Base-by-base conservation (phyloP, 1,284 basidiomycete genomes). In the Neotropicomus parvogracilis region DNA sequence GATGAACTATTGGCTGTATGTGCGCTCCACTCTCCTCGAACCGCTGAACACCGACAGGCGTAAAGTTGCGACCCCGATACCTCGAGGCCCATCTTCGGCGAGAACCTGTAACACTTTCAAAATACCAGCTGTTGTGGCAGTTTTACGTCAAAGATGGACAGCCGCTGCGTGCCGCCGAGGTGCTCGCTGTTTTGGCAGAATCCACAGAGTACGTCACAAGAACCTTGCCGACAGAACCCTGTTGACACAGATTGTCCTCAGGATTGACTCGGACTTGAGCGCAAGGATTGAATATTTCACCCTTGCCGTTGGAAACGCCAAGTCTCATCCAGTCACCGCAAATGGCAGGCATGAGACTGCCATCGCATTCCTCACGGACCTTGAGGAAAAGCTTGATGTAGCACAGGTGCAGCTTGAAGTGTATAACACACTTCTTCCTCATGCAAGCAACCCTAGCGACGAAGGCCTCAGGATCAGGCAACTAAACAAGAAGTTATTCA, bases 341-440 rank as follows among this genome's bases (percentile, higher is more conserved):
- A 79, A 79, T 24, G 86, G 88, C 24, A 75, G 79, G 56, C 85
- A 90, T 57, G 93, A 92, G 66, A 85, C 83, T 17, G 87, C 88
- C 10, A 91, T 98, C 48, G 86, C 90, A 40, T 97, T 98, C 74
- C 78, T 95, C 21, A 91, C 88, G 0, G 88, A 93, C 54, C 74
- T 97, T 14, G 95, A 98, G 70, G 97, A 99, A 69, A 93, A 94
- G 65, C 79, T 99, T 9, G 97, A 99, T 49, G 97, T 99, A 12
- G 91, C 94, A 3, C 90, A 95, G 70, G 93, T 99, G 9, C 97
- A 99, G 64, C 75, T 95, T 33, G 94, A 97, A 68, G 79, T 95
- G 38, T 88, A 85, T 65, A 78, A 83, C 53, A 71, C 74, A 1
- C 75, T 91, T 34, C 65, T 81, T 14, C 78, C 79, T 13, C 79